phyloP scores from a whole-genome alignment of 2,329 filamentous ascomycete genomes.

The Trichoderma pleuroti region DNA sequence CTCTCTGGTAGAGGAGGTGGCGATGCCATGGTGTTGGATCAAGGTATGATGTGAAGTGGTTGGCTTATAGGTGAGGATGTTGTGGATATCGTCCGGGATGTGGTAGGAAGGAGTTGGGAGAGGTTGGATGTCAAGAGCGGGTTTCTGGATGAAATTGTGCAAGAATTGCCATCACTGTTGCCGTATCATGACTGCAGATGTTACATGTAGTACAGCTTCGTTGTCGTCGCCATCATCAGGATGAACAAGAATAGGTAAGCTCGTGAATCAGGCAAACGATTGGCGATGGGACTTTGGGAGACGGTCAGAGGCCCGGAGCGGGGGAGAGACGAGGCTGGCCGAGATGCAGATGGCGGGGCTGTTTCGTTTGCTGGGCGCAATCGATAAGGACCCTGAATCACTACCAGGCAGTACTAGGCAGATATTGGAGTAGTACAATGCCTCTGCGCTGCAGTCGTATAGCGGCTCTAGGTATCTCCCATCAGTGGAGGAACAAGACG shows the following conservation, averaged over 20 bases:
- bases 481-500: not conserved
- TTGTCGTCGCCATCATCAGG: not conserved
- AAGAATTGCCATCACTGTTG: not conserved
- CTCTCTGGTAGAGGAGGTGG: not conserved
- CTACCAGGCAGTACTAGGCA: not conserved
- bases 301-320: not conserved
- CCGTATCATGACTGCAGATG: not conserved
- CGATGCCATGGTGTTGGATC: not conserved
- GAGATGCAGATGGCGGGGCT: not conserved
- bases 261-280: not conserved
- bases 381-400: not conserved
- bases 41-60: not conserved
- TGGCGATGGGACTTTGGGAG: not conserved
- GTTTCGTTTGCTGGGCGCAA: not conserved
- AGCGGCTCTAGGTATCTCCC: not conserved
- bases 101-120: too few species aligned
- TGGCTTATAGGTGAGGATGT: not conserved
- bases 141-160: not conserved
- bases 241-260: not conserved
- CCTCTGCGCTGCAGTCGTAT: not conserved
- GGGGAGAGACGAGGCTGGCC: conserved; percentile 1
- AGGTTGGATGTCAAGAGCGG: not conserved
- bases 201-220: not conserved
- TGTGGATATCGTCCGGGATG: not conserved
- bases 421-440: not conserved